Evolutionary conservation across 2,329 filamentous ascomycete genomes (phyloP), one percentile per base, ranked within the genome.

Genomic region (Claviceps purpurea): DNA sequence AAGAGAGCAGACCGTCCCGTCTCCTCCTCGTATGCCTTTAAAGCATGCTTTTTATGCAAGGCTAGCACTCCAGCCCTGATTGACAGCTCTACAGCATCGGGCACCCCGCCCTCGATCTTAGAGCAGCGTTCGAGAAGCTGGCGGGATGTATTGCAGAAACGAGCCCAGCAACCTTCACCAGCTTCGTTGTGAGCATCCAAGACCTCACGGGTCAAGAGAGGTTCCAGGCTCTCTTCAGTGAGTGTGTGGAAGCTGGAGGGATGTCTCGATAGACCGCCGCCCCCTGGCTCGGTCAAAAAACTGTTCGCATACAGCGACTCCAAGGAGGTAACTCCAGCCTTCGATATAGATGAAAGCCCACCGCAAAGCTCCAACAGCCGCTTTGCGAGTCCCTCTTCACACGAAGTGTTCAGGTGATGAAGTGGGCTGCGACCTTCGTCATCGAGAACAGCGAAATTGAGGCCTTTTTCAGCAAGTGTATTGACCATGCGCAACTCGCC

Each of bases 261-360:
- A 26, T 65, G 63, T 0, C 53, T 45, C 2, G 58, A 58, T 10
- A 57, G 51, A 7, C 30, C 41, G 48, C 18, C 46, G 11, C 5
- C 30, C 3, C 30, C 30, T 26, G 13, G 40, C 2, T 20, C 47
- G 39, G 38, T 30, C 4, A 37, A 47, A 16, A 22, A 59, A 53
- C 24, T 62, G 24, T 62, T 64, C 1, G 54, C 56, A 18, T 68
- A 58, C 2, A 67, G 60, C 1, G 60, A 65, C 52, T 67, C 65
- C 14, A 62, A 60, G 3, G 62, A 57, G 5, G 61, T 62, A 4
- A 50, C 42, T 2, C 58, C 62, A 8, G n/a, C 34, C 11, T 13
- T 38, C 13, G 52, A 50, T 13, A 52, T 45, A 5, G 59, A 24
- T 5, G 60, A 56, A 1, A 55, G 38, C 0, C 50, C 52, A n/a